A percentile compares a stretch with the other conserved stretches of the same genome.
phyloP scores from a whole-genome alignment of 2,329 filamentous ascomycete species.

The Elsinoe fawcettii region DNA sequence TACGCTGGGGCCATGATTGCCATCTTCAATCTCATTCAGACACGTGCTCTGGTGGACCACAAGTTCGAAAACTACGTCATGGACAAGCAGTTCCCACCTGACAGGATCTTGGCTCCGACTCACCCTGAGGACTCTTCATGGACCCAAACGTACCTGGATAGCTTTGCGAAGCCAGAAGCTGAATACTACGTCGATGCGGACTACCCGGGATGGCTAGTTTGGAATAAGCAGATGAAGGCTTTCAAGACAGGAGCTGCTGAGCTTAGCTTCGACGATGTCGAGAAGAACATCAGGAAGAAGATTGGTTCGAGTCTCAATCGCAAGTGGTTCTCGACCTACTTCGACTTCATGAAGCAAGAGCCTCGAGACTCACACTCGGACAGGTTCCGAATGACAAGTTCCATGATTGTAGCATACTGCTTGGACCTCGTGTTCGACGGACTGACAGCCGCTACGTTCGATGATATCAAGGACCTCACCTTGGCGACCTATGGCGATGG shows the following conservation, averaged over 20 bases:
- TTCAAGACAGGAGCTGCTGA: conserved; percentile 63
- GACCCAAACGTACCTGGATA: conserved; percentile 68
- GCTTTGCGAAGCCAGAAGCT: conserved; percentile 68
- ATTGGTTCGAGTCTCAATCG: conserved; percentile 74
- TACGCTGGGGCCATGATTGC: conserved; percentile 74
- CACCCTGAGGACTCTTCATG: conserved; percentile 67
- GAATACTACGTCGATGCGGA: conserved; percentile 89
- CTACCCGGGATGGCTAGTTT: conserved; percentile 92
- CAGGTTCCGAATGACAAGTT: conserved; percentile 81
- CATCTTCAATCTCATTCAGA: conserved; percentile 74
- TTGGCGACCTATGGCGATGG: conserved; percentile 79
- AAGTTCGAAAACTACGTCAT: conserved; percentile 80
- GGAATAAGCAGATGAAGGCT: conserved; percentile 79
- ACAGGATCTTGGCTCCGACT: conserved; percentile 67
- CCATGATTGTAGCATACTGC: conserved; percentile 77
- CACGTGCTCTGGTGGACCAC: conserved; percentile 77
- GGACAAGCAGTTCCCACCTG: conserved; percentile 68
- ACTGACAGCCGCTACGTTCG: conserved; percentile 67
- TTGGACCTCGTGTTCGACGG: conserved; percentile 85
- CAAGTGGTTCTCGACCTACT: conserved; percentile 80
- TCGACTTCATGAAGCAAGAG: conserved; percentile 92
- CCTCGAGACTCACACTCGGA: conserved; percentile 75
- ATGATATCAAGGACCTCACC: conserved; percentile 78
- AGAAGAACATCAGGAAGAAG: conserved; percentile 63
- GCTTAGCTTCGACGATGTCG: conserved; percentile 73